Evolutionary conservation across 306 rosid species (phyloP).

Genomic region (Prunus mume): DNA sequence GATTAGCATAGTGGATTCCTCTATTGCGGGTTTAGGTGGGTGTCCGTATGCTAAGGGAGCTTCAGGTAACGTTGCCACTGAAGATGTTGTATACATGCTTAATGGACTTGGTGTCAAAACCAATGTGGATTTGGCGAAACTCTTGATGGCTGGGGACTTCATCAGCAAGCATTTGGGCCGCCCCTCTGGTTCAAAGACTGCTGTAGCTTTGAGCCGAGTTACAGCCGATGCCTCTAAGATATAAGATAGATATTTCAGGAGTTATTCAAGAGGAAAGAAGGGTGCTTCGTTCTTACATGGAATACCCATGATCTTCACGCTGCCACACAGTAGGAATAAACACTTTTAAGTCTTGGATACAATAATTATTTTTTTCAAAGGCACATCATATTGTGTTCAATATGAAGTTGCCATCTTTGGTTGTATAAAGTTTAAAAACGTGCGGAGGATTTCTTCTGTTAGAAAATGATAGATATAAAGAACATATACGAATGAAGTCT

Average conservation of each 20-base stretch:
- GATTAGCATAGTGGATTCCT: constrained; percentile 55
- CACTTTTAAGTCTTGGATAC: background rate
- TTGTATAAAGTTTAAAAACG: no score
- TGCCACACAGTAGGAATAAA: background rate
- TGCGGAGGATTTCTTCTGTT: no score
- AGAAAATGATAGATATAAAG: no score
- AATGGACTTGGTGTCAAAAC: constrained; percentile 77
- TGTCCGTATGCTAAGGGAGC: constrained; percentile 81
- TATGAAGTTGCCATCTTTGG: no score
- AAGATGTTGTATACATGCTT: constrained; percentile 94
- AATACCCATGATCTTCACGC: background rate
- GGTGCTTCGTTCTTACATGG: no score
- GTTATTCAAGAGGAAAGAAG: no score
- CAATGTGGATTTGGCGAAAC: constrained; percentile 69
- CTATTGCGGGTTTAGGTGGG: constrained; percentile 63
- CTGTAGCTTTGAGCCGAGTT: constrained; percentile 59
- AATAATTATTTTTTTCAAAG: no score
- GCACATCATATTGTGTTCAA: no score
- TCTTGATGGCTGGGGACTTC: constrained; percentile 74
- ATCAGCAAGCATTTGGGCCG: constrained; percentile 71
- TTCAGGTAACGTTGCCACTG: constrained; percentile 77
- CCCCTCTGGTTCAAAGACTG: constrained; percentile 68
- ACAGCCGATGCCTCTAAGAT: constrained; percentile 58
- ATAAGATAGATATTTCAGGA: constrained; percentile 20
- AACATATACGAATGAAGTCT: no score